Evolutionary conservation across 2,329 filamentous ascomycete species (phyloP).

Genomic region (Colletotrichum ledebouriae): DNA sequence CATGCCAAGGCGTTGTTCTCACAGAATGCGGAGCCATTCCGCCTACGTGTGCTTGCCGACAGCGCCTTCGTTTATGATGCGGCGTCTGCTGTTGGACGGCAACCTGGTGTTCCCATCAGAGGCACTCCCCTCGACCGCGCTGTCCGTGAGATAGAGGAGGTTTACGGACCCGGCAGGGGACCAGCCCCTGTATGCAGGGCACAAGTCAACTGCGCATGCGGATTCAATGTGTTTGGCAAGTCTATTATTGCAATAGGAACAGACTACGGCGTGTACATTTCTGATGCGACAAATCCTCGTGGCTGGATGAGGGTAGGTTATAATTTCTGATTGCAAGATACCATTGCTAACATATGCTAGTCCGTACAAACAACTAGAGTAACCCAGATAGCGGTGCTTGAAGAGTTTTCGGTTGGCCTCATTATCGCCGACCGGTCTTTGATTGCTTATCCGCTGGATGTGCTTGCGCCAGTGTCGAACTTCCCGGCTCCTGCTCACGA

Average conservation of each 20-base stretch:
- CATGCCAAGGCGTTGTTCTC: slow-evolving; percentile 90
- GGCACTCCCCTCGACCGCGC: slow-evolving; percentile 93
- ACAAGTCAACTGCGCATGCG: slow-evolving; percentile 91
- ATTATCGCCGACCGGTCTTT: slow-evolving; percentile 92
- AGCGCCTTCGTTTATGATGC: slow-evolving; percentile 88
- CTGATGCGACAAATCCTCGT: slow-evolving; percentile 88
- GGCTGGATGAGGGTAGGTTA: slow-evolving; percentile 86
- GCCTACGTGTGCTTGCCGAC: slow-evolving; percentile 91
- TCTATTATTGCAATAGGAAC: slow-evolving; percentile 94
- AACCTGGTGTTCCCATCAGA: slow-evolving; percentile 79
- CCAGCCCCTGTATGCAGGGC: slow-evolving; percentile 86
- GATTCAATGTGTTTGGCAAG: slow-evolving; percentile 86
- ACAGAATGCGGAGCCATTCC: slow-evolving; percentile 96
- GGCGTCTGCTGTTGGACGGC: slow-evolving; percentile 70
- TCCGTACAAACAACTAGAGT: slow-evolving; percentile 82
- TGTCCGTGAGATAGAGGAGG: slow-evolving; percentile 87
- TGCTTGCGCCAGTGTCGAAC: slow-evolving; percentile 75
- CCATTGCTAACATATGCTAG: slow-evolving; percentile 58
- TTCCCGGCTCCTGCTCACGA: slow-evolving; percentile 75
- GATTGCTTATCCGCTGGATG: slow-evolving; percentile 93
- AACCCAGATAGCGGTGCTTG: slow-evolving; percentile 92
- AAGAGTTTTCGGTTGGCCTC: slow-evolving; percentile 94
- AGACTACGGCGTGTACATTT: slow-evolving; percentile 92
- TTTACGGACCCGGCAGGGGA: slow-evolving; percentile 77
- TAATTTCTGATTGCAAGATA: not conserved